Base-by-base conservation (phyloP, 768 basidiomycete genomes). In the Ramaria sp. region DNA sequence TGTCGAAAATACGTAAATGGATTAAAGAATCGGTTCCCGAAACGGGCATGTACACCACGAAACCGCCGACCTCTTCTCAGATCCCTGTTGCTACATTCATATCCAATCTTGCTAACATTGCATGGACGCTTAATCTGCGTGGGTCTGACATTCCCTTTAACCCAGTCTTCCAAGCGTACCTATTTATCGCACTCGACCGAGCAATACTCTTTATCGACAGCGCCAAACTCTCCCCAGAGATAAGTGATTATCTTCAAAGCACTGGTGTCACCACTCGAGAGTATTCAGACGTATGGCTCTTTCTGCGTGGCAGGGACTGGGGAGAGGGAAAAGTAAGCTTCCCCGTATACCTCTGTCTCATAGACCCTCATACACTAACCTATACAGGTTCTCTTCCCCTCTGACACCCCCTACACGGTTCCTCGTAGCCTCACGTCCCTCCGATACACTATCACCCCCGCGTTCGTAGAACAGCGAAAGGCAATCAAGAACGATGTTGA, bases 91-190 rank as follows among this genome's bases (percentile, higher is more conserved):
- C 76, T 44, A 83, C 79, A n/a, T 67, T 87, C 30, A 72, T 88
- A 55, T 78, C 80, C 1, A 82, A 80, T 41, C 66, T 96, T 38
- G 70, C 88, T 13, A 30, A 39, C 22, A 28, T 69, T 80, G 95
- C 95, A 0, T 96, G 90, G 72, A 62, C 88, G 2, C 72, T 97
- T 32, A 98, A 98, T 63, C 71, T 94, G 52, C 85, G 95, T 48
- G 94, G 93, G 34, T 77, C 79, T 2, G 94, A 97, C 62, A 83
- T 97, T 45, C 89, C 90, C 0, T 89, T 82, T 73, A 93, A 90
- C 64, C 95, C 95, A 0, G 78, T 98, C 8, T 95, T 96, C 71
- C 87, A 86, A 50, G 78, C 87, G 0, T 98, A 95, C 64, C 69
- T 94, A 18, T 88, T 83, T 61, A 74, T 97, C 38, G 76, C 82